Evolutionary conservation across 768 basidiomycete genomes (phyloP).

Genomic region (Pholiota conissans): DNA sequence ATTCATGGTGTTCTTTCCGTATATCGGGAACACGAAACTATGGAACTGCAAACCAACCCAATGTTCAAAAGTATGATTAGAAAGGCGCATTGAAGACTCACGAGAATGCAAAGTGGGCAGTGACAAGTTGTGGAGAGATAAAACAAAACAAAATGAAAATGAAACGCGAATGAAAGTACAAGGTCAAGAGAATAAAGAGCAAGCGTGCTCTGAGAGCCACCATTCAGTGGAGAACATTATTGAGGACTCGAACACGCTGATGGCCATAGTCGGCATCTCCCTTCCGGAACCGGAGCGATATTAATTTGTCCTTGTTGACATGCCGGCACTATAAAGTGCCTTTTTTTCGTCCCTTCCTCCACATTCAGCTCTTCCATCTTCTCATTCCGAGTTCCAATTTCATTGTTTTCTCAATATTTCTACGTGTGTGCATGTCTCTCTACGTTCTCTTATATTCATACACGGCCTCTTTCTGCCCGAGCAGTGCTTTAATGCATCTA

Average conservation of each 20-base stretch:
- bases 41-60: too few species aligned
- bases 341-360: background rate
- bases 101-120: background rate
- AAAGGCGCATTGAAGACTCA: background rate
- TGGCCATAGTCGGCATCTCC: too few species aligned
- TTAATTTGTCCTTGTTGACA: background rate
- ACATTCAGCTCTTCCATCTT: slow-evolving; percentile 4
- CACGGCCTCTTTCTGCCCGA: slow-evolving; percentile 77
- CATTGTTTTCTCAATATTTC: slow-evolving; percentile 2
- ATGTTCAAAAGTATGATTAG: background rate
- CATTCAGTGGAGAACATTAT: too few species aligned
- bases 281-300: background rate
- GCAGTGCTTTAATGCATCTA: slow-evolving; percentile 57
- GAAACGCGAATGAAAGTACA: background rate
- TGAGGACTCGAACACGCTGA: too few species aligned
- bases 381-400: background rate
- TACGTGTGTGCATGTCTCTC: slow-evolving; percentile 3
- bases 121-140: background rate
- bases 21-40: background rate
- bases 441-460: slow-evolving; percentile 3
- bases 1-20: slow-evolving; percentile 9
- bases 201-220: too few species aligned
- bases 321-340: background rate
- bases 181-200: background rate
- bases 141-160: background rate